Percentiles rank a stretch among this genome's conserved stretches.
These are phyloP conservation scores for Tolypocladium paradoxum DNA, from an alignment of 2,329 filamentous ascomycete genomes.

Conservation along the genomic window DNA sequence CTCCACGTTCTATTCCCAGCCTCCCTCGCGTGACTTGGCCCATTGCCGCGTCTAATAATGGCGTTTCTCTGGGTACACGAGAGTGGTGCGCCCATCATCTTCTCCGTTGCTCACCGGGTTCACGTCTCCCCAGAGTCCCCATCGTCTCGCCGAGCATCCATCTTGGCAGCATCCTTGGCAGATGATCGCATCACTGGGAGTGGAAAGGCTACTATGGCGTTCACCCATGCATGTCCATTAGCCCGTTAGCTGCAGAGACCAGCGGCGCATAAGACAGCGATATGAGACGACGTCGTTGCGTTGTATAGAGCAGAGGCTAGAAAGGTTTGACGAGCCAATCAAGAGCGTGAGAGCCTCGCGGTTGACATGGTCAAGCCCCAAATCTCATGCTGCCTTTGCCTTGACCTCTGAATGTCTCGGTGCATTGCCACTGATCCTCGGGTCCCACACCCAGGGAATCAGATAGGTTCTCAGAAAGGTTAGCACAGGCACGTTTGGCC, in stretches of 20 bases:
- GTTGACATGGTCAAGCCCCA: background rate
- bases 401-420: background rate
- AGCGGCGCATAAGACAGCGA: background rate
- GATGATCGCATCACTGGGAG: background rate
- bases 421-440: background rate
- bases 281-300: background rate
- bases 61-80: background rate
- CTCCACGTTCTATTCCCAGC: no score
- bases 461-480: background rate
- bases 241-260: background rate
- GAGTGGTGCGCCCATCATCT: background rate
- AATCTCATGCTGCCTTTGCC: background rate
- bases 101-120: no score
- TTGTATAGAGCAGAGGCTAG: background rate
- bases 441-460: no score
- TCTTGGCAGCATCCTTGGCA: background rate
- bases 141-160: background rate
- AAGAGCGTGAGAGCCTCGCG: background rate
- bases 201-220: no score
- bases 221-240: background rate
- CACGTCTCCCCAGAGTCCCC: background rate
- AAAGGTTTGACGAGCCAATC: background rate
- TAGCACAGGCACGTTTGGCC: background rate
- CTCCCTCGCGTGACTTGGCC: background rate
- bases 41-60: background rate